A percentile compares a stretch with the other conserved stretches of the same genome.
These are phyloP conservation scores for Botryotinia calthae DNA, from an alignment of 2,329 filamentous ascomycete genomes.

Conservation along the genomic window DNA sequence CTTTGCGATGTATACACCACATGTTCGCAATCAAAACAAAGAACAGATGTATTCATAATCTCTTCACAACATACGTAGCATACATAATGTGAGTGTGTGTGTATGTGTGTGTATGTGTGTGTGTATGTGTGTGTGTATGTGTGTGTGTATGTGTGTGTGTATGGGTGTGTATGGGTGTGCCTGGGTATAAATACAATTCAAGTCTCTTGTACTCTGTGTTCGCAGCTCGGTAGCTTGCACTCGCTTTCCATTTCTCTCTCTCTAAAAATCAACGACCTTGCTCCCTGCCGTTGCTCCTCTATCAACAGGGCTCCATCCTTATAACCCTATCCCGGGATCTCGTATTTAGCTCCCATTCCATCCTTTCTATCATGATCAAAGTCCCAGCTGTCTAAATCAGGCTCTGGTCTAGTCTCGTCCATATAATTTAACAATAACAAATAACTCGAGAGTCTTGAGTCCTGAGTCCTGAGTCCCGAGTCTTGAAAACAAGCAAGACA, in stretches of 20 bases:
- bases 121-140: neutral
- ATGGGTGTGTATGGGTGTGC: neutral
- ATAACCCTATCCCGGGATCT: neutral
- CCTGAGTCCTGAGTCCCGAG: no score
- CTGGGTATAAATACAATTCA: neutral
- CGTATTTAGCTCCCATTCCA: neutral
- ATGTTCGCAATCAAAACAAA: neutral
- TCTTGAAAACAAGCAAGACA: neutral
- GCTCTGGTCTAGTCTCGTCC: neutral
- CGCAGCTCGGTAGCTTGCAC: neutral
- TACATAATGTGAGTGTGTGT: neutral
- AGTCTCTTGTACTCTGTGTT: neutral
- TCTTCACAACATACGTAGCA: neutral
- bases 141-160: neutral
- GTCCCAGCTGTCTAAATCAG: neutral
- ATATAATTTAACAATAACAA: neutral
- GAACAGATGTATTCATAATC: neutral
- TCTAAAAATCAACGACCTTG: neutral
- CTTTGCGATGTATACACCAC: neutral
- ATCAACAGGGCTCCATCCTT: neutral
- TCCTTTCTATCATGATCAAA: neutral
- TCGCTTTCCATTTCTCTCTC: neutral
- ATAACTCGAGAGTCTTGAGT: neutral
- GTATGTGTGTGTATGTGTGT: neutral
- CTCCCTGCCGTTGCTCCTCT: neutral